Conservation (phyloP, 345 rosid species). For the Pistacia atlantica region DNA sequence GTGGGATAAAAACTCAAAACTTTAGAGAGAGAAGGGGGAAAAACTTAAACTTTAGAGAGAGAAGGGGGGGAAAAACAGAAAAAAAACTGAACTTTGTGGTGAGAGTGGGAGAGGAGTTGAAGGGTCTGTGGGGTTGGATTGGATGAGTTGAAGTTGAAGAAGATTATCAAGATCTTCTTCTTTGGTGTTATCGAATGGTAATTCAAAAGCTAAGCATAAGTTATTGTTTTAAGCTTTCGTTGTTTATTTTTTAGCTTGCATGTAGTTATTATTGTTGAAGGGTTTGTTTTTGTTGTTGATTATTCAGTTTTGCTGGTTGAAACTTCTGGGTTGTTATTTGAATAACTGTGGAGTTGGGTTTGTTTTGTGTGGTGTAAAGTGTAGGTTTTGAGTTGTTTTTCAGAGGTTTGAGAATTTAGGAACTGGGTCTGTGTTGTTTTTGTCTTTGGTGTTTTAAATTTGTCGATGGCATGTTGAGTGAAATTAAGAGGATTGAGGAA, state of each 20-base stretch:
- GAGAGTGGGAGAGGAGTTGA: conserved; percentile 16
- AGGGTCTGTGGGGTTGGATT: conserved; percentile 14
- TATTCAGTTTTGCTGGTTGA: conserved; percentile 5
- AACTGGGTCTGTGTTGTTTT: neutral
- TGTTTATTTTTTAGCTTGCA: neutral
- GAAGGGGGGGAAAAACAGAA: neutral
- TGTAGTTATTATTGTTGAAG: conserved; percentile 9
- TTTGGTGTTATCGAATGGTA: conserved; percentile 39
- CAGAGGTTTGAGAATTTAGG: neutral
- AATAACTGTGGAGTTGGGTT: neutral
- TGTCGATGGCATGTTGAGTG: neutral
- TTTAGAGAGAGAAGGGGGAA: conserved; percentile 1
- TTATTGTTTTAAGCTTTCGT: neutral
- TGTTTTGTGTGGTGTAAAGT: neutral
- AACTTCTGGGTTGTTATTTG: neutral
- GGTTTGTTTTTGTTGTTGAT: neutral
- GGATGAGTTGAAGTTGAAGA: conserved; percentile 36
- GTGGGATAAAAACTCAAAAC: neutral
- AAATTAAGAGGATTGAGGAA: neutral
- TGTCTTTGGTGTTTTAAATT: neutral
- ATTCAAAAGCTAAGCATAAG: conserved; percentile 1
- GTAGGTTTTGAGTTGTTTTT: neutral
- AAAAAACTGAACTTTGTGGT: conserved; percentile 2
- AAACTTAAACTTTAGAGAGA: neutral
- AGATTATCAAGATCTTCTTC: conserved; percentile 21